Percentiles rank a stretch among this genome's conserved stretches.
Evolutionary conservation across 2,329 filamentous ascomycete species (phyloP).

Genomic region (Aspergillus fischeri): DNA sequence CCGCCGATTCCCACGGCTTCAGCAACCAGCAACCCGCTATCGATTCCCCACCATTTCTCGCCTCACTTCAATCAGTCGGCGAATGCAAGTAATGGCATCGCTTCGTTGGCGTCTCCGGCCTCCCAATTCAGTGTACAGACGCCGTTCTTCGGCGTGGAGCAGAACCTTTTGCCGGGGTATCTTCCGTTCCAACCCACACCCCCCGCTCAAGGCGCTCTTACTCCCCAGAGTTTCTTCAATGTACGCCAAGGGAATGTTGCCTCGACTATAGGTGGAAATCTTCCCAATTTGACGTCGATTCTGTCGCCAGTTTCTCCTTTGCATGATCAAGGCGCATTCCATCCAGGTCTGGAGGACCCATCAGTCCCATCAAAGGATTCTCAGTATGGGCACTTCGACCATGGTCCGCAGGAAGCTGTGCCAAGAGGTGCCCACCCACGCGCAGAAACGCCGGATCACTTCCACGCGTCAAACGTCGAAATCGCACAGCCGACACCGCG

Average conservation of each 20-base stretch:
- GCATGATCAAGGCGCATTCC: conserved; percentile 46
- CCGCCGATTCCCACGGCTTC: conserved; percentile 78
- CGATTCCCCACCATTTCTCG: conserved; percentile 59
- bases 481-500: conserved; percentile 60
- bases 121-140: conserved; percentile 59
- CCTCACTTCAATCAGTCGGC: conserved; percentile 57
- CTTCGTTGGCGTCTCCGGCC: conserved; percentile 67
- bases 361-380: conserved; percentile 18
- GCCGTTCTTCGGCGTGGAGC: conserved; percentile 56
- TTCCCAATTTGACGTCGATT: conserved; percentile 44
- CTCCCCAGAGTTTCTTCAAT: conserved; percentile 42
- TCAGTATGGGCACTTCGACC: conserved; percentile 21
- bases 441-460: conserved; percentile 36
- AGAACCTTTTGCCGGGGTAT: conserved; percentile 61
- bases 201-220: conserved; percentile 41
- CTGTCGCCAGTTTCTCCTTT: conserved; percentile 64
- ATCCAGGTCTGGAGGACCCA: conserved; percentile 23
- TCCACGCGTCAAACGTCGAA: conserved; percentile 42
- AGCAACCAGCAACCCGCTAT: conserved; percentile 65
- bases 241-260: conserved; percentile 46
- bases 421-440: conserved; percentile 25
- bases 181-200: conserved; percentile 62
- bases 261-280: conserved; percentile 52
- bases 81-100: conserved; percentile 59
- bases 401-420: conserved; percentile 26